Base-by-base conservation (phyloP, 306 rosid species). In the Acacia melanoxylon region DNA sequence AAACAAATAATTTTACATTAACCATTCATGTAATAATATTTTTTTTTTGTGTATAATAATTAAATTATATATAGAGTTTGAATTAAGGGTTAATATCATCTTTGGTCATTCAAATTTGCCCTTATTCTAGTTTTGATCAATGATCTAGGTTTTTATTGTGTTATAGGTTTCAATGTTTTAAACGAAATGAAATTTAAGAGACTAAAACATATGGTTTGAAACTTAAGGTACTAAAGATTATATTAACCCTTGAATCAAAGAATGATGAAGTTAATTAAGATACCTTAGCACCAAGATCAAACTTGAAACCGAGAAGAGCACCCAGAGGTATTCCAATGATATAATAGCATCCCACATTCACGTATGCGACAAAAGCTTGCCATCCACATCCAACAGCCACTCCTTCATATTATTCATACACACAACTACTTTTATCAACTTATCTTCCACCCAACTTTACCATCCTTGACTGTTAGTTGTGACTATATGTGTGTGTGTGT, bases 331-430 rank as follows among this genome's bases (percentile, higher is more conserved):
- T 10, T 17, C 91, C 93, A 19, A 87, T 42, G 10, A 87, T 5
- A 68, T 89, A 87, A 61, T 87, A 86, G 75, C 91, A 86, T 46
- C 88, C 91, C 74, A 87, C 88, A 58, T 89, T 89, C 0, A 89
- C 89, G 27, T 87, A 87, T 6, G 93, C 91, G 0, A 89, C 88
- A 67, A 89, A 87, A 54, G 91, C 86, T 86, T 89, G 93, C 93
- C 92, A 89, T 8, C 92, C 92, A 35, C 92, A 89, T 14, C 92
- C 91, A 6, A 89, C 91, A 46, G 93, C 90, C 41, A 90, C 93
- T 10, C 89, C 91, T 89, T 27, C 10, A 27, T 12, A 12, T 46
- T 12, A 0, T 48, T 48, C 52, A 16, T 48, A n/a, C 13, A 22
- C 25, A 33, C 3, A 56, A 2, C 58, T 19, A 17, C 22, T 20